A percentile compares a stretch with the other conserved stretches of the same genome.
Evolutionary conservation across 345 rosid genomes (phyloP).

Genomic region (Psidium guajava): DNA sequence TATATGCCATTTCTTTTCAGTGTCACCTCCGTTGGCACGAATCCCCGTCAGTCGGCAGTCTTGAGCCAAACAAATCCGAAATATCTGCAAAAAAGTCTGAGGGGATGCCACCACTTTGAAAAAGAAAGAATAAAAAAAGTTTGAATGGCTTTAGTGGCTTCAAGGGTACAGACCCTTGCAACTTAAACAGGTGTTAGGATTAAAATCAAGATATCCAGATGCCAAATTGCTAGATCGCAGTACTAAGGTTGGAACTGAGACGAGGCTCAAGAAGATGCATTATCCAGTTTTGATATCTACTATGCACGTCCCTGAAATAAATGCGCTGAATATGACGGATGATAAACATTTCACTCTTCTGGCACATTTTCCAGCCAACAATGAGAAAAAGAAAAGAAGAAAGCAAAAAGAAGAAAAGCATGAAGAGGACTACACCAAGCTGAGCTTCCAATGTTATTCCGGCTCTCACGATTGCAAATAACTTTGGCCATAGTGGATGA

Average conservation of each 20-base stretch:
- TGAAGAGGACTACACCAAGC: too few species aligned
- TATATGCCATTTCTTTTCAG: too few species aligned
- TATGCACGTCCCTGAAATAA: slow-evolving; percentile 70
- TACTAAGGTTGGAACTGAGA: slow-evolving; percentile 84
- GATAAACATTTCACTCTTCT: neutral
- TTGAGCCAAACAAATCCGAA: too few species aligned
- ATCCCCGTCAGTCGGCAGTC: too few species aligned
- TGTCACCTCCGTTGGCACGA: too few species aligned
- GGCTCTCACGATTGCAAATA: neutral
- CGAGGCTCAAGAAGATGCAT: slow-evolving; percentile 72
- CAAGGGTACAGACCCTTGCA: slow-evolving; percentile 60
- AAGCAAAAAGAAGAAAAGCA: too few species aligned
- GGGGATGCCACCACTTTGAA: too few species aligned
- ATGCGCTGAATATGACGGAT: slow-evolving; percentile 43
- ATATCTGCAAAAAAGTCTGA: too few species aligned
- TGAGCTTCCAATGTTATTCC: neutral
- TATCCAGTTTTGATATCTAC: slow-evolving; percentile 60
- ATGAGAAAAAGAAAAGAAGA: too few species aligned
- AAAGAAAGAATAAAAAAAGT: too few species aligned
- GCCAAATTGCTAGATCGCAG: slow-evolving; percentile 79
- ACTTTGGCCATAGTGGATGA: too few species aligned
- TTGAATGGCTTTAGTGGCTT: slow-evolving; percentile 65
- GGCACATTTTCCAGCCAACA: too few species aligned
- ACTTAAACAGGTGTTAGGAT: slow-evolving; percentile 53
- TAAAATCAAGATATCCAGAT: slow-evolving; percentile 51